These are phyloP conservation scores for Mimosa pudica DNA, from an alignment of 306 rosid species.

Conservation along the genomic window DNA sequence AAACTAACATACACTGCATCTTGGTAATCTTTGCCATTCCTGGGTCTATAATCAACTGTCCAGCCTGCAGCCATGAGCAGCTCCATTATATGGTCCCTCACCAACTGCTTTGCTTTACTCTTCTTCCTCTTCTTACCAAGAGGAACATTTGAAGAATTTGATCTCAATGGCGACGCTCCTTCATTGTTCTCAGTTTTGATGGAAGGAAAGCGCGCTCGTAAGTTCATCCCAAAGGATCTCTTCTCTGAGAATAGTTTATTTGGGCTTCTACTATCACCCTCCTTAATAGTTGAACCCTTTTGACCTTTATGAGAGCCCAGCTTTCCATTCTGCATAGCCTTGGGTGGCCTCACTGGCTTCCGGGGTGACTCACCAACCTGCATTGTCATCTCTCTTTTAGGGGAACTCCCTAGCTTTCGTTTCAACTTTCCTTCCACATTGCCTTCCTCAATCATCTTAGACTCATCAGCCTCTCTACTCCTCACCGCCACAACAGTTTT, in stretches of 20 bases:
- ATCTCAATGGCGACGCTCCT: slow-evolving; percentile 30
- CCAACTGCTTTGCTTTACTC: slow-evolving; percentile 43
- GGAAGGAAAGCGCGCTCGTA: slow-evolving; percentile 33
- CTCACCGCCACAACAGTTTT: slow-evolving; percentile 28
- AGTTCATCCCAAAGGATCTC: slow-evolving; percentile 38
- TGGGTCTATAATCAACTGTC: slow-evolving; percentile 78
- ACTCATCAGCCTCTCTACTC: slow-evolving; percentile 28
- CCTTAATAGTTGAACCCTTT: slow-evolving; percentile 32
- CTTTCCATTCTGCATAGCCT: slow-evolving; percentile 36
- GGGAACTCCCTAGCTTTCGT: slow-evolving; percentile 38
- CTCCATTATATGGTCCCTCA: slow-evolving; percentile 70
- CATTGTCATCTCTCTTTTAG: slow-evolving; percentile 32
- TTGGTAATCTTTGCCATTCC: slow-evolving; percentile 52
- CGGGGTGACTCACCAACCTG: slow-evolving; percentile 29
- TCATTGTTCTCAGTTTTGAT: slow-evolving; percentile 41
- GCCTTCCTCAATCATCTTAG: slow-evolving; percentile 39
- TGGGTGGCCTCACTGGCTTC: slow-evolving; percentile 35
- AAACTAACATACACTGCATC: slow-evolving; percentile 90
- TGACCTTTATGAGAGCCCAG: slow-evolving; percentile 17
- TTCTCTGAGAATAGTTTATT: slow-evolving; percentile 35
- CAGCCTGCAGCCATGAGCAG: slow-evolving; percentile 78
- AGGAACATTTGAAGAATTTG: slow-evolving; percentile 28
- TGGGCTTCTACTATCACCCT: slow-evolving; percentile 32
- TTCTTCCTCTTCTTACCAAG: slow-evolving; percentile 7
- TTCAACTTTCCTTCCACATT: slow-evolving; percentile 13